phyloP scores from a whole-genome alignment of 257 asterid species.

The Plantago elongata region DNA sequence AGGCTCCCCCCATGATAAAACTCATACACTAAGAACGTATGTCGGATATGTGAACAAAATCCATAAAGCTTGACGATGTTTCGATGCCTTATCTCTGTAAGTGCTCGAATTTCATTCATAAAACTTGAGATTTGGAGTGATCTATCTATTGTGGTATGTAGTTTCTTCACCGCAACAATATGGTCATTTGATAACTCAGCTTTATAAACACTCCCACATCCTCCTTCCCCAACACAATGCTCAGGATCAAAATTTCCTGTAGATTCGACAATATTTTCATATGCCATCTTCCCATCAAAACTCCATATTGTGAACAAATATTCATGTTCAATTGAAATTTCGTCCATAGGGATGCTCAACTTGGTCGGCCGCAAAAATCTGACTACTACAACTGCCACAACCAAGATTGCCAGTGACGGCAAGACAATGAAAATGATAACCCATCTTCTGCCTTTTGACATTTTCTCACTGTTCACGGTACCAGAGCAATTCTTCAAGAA shows the following conservation, averaged over 20 bases:
- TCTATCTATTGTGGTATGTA: constrained; percentile 19
- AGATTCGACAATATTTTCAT: constrained; percentile 24
- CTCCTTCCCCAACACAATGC: constrained; percentile 34
- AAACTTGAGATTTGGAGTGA: constrained; percentile 13
- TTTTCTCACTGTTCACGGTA: neutral
- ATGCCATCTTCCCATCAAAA: constrained; percentile 28
- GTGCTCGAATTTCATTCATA: constrained; percentile 24
- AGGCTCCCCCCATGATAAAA: constrained; percentile 34
- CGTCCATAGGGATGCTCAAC: constrained; percentile 1
- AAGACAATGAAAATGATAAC: constrained; percentile 10
- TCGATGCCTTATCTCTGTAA: constrained; percentile 30
- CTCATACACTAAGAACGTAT: constrained; percentile 29
- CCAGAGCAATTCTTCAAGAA: constrained; percentile 28
- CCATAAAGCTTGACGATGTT: constrained; percentile 37
- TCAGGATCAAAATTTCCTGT: constrained; percentile 23
- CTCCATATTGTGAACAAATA: constrained; percentile 18
- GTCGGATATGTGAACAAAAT: constrained; percentile 25
- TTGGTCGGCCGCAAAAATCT: neutral
- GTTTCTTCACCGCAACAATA: constrained; percentile 33
- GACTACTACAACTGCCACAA: constrained; percentile 20
- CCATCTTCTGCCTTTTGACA: neutral
- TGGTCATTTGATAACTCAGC: constrained; percentile 23
- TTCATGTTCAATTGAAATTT: neutral
- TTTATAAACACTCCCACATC: constrained; percentile 30
- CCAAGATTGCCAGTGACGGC: constrained; percentile 11